Evolutionary conservation across 352 stramenopile species (phyloP).

Genomic region (Saprolegnia diclina): DNA sequence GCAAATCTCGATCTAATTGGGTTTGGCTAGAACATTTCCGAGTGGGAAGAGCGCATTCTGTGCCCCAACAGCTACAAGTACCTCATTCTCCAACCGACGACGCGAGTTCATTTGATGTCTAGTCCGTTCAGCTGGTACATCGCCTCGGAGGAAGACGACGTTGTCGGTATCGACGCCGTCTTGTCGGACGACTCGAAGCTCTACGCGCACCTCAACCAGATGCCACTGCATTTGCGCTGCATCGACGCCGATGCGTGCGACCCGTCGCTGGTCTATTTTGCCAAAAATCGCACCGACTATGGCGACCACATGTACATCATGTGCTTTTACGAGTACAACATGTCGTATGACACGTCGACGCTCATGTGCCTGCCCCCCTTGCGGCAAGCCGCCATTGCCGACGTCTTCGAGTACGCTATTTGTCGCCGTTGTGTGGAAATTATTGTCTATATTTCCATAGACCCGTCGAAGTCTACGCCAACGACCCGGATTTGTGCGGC

Average conservation of each 20-base stretch:
- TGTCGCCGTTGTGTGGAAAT: neutral
- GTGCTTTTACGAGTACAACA: conserved; percentile 69
- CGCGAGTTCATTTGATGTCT: neutral
- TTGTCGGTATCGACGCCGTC: conserved; percentile 40
- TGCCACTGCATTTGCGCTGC: conserved; percentile 56
- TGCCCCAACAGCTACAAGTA: conserved; percentile 63
- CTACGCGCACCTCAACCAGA: conserved; percentile 53
- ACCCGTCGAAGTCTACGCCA: conserved; percentile 43
- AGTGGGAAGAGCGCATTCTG: conserved; percentile 63
- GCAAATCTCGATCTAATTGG: neutral
- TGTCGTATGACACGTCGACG: conserved; percentile 34
- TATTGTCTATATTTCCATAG: conserved; percentile 12
- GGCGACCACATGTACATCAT: conserved; percentile 61
- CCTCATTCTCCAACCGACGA: no score
- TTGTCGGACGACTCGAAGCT: conserved; percentile 47
- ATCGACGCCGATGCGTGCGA: conserved; percentile 39
- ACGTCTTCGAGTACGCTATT: conserved; percentile 34
- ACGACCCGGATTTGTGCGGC: conserved; percentile 61
- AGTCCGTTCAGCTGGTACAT: conserved; percentile 25
- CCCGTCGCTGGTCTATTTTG: conserved; percentile 41
- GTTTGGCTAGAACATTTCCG: conserved; percentile 38
- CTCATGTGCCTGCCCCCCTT: conserved; percentile 60
- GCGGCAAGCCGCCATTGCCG: conserved; percentile 49
- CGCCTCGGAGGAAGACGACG: conserved; percentile 6
- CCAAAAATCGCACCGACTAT: conserved; percentile 51